A percentile compares a stretch with the other conserved stretches of the same genome.
Conservation (phyloP, 225 moss, liverwort and hornwort species). For the Bryum argenteum region DNA sequence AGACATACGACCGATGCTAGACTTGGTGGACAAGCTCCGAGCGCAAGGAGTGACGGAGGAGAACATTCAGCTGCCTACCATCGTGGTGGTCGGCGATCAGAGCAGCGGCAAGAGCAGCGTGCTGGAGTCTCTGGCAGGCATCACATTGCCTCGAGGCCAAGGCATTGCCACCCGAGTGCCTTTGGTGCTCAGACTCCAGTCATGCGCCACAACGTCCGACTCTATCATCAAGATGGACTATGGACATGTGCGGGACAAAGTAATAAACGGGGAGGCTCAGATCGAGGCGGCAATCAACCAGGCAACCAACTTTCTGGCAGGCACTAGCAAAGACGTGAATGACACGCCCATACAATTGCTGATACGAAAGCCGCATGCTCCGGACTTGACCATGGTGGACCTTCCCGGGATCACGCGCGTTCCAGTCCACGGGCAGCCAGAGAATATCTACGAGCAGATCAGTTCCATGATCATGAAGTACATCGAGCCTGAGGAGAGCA, state of each 20-base stretch:
- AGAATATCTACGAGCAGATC: slow-evolving; percentile 20
- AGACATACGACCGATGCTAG: slow-evolving; percentile 31
- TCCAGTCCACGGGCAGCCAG: slow-evolving; percentile 22
- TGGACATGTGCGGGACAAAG: background rate
- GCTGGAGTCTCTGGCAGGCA: slow-evolving; percentile 18
- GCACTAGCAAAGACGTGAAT: background rate
- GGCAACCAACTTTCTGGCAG: slow-evolving; percentile 8
- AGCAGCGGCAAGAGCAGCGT: slow-evolving; percentile 42
- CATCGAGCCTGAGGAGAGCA: slow-evolving; percentile 12
- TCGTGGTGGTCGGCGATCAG: slow-evolving; percentile 36
- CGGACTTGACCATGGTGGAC: slow-evolving; percentile 22
- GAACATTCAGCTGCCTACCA: slow-evolving; percentile 23
- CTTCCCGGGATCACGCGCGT: slow-evolving; percentile 40
- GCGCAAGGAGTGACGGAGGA: slow-evolving; percentile 27
- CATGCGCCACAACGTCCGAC: accelerated
- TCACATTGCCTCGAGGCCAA: slow-evolving; percentile 18
- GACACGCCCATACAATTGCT: slow-evolving; percentile 20
- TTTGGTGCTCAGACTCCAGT: slow-evolving; percentile 17
- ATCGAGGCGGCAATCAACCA: slow-evolving; percentile 11
- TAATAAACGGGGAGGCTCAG: background rate
- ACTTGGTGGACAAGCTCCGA: slow-evolving; percentile 26
- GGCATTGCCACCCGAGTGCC: slow-evolving; percentile 36
- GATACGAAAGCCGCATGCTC: slow-evolving; percentile 30
- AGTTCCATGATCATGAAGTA: slow-evolving; percentile 15
- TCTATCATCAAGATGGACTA: slow-evolving; percentile 25